Evolutionary conservation across 2,329 filamentous ascomycete species (phyloP), one percentile per base, ranked within the genome.

Genomic region (Aspergillus sp.): DNA sequence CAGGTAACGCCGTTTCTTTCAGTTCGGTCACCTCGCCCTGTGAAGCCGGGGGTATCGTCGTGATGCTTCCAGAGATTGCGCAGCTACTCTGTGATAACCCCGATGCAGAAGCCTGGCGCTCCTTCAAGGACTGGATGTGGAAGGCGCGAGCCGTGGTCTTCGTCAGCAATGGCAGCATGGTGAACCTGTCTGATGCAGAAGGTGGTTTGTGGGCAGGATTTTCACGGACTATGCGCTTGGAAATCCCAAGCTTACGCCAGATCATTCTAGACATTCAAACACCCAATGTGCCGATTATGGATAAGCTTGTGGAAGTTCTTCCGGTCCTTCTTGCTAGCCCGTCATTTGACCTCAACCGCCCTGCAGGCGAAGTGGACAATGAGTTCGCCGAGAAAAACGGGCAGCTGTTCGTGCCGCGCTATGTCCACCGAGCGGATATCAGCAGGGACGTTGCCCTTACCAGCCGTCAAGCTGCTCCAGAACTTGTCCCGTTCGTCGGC

Each of bases 51-150:
- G 51, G 57, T 9, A 60, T 60, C n/a, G 57, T 60, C 25, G 52
- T 55, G n/a, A 55, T 60, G 57, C 51, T 60, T 25, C 57, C 57
- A 28, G 57, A 60, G n/a, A 30, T 60, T 38, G 57, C 57, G 2
- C 54, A 51, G n/a, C 11, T 60, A 15, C 45, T 60, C 6, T 60
- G 51, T 28, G 46, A 25, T 17, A 25, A 47, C 3, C 57, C 57
- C 1, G 52, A 55, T 55, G 23, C 17, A 22, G 30, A 50, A 7
- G 5, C 31, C 8, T 60, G 57, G 57, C 9, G 9, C 4, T 53
- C 51, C 13, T 55, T 55, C 23, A 60, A 55, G 30, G 34, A 43
- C 31, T 60, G 57, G 57, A 55, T 60, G 17, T 55, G 31, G 45
- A 31, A 41, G 8, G 51, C 57, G 4, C 51, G 52, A 6, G 57